Conservation (phyloP, 2,329 filamentous ascomycete genomes). For the Bipolaris bicolor region DNA sequence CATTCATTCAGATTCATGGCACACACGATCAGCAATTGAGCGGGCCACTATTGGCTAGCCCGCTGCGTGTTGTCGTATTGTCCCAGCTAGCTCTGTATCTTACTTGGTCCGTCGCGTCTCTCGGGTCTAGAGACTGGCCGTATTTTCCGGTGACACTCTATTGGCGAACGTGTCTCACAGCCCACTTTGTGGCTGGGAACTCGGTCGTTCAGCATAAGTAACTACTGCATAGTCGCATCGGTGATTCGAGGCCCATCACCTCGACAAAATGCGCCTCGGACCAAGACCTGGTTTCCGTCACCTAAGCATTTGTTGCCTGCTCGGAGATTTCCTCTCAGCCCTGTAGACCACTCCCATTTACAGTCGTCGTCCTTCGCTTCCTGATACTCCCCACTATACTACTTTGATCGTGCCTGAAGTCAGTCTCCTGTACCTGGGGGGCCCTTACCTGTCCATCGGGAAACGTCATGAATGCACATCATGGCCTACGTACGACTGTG, state of each 20-base stretch:
- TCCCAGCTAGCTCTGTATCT: neutral
- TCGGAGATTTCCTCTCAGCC: slow-evolving; percentile 33
- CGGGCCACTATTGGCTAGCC: slow-evolving; percentile 15
- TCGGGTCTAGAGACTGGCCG: slow-evolving; percentile 26
- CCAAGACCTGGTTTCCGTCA: slow-evolving; percentile 22
- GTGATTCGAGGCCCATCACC: slow-evolving; percentile 22
- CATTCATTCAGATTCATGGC: slow-evolving; percentile 9
- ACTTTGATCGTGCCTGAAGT: slow-evolving; percentile 14
- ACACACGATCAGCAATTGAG: slow-evolving; percentile 13
- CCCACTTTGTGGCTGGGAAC: slow-evolving; percentile 34
- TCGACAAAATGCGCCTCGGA: slow-evolving; percentile 31
- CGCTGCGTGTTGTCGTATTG: slow-evolving; percentile 11
- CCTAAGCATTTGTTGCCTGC: slow-evolving; percentile 25
- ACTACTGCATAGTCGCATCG: slow-evolving; percentile 33
- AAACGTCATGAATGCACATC: slow-evolving; percentile 35
- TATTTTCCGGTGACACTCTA: slow-evolving; percentile 23
- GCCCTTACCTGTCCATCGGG: slow-evolving; percentile 21
- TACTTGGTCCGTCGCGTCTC: slow-evolving; percentile 18
- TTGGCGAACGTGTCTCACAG: slow-evolving; percentile 37
- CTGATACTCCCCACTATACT: slow-evolving; percentile 18
- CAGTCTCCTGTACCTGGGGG: slow-evolving; percentile 17
- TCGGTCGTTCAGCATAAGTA: slow-evolving; percentile 26
- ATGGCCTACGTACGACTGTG: slow-evolving; percentile 41
- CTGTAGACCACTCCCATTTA: slow-evolving; percentile 29
- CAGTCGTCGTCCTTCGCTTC: slow-evolving; percentile 20